These are phyloP conservation scores for Leccinum colubrinum DNA, from an alignment of 1,284 basidiomycete species.

Conservation along the genomic window DNA sequence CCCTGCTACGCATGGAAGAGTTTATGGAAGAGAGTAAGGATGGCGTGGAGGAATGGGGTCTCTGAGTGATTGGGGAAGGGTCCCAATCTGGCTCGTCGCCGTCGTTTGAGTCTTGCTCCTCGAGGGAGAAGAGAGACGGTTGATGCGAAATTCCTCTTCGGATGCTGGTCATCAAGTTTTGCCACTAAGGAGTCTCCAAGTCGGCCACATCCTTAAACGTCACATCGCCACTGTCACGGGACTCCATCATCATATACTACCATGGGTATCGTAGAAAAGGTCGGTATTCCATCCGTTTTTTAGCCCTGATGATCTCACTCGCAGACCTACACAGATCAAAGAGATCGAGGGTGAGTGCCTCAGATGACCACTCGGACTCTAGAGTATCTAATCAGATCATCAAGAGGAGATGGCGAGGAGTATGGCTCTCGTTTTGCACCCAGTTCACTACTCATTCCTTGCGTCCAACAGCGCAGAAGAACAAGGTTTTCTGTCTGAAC, in stretches of 20 bases:
- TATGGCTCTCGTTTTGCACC: conserved; percentile 18
- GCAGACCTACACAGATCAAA: conserved; percentile 62
- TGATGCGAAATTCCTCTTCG: conserved; percentile 46
- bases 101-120: conserved; percentile 51
- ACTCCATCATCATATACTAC: background rate
- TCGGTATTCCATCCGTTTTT: conserved; percentile 23
- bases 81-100: conserved; percentile 48
- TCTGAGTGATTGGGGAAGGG: conserved; percentile 31
- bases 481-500: conserved; percentile 54
- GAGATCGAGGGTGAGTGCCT: conserved; percentile 81
- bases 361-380: too few species aligned
- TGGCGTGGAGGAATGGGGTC: conserved; percentile 32
- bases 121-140: conserved; percentile 65
- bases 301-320: background rate
- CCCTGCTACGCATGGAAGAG: conserved; percentile 30
- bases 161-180: conserved; percentile 28
- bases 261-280: conserved; percentile 93
- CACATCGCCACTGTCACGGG: background rate
- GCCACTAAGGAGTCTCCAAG: background rate
- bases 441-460: conserved; percentile 4
- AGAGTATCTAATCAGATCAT: conserved; percentile 12
- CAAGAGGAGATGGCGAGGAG: conserved; percentile 93
- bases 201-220: background rate
- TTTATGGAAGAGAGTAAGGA: conserved; percentile 30
- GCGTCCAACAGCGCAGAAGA: conserved; percentile 75